Evolutionary conservation across 768 basidiomycete genomes (phyloP), one percentile per base, ranked within the genome.

Genomic region (Agaricus sinodeliciosus): DNA sequence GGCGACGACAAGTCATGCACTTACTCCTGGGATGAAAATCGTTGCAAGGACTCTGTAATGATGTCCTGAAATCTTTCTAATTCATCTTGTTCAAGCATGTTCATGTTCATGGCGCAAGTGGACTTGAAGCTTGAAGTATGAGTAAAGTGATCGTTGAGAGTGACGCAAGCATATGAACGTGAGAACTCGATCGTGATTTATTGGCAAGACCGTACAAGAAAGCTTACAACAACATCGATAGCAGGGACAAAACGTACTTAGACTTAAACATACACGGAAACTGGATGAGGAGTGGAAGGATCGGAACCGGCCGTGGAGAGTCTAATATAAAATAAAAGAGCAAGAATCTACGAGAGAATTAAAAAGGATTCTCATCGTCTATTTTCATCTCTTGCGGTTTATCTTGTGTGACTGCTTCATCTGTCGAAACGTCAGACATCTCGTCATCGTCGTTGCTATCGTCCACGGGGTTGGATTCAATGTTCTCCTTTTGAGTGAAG

Each of bases 281-380:
- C 41, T 5, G 19, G 16, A 39, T n/a, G 15, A 6, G 18, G 28
- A 15, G 46, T 18, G 35, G 28, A 39, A 37, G 15, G 31, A 42
- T 39, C 52, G 40, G 51, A 46, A 34, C 56, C 56, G 50, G 48
- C 55, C 55, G 19, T 31, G 22, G 22, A 40, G 48, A 8, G 35
- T 36, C 35, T 31, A 31, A 3, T 31, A 31, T 37, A 28, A 34
- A 19, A 41, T 41, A 49, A n/a, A 45, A 28, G 28, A n/a, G 27
- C n/a, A 27, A 19, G 36, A 35, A 48, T 59, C 37, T 47, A 44
- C 43, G 13, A 26, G 44, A 40, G 37, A 37, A 56, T 69, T 69
- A 83, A 69, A 91, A 90, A 16, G 88, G 88, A 61, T 88, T 90
- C 64, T 84, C 81, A 49, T 83, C 85, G 59, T 81, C 80, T 51